phyloP scores from a whole-genome alignment of 352 stramenopile genomes.

The Globisporangium barbulae region DNA sequence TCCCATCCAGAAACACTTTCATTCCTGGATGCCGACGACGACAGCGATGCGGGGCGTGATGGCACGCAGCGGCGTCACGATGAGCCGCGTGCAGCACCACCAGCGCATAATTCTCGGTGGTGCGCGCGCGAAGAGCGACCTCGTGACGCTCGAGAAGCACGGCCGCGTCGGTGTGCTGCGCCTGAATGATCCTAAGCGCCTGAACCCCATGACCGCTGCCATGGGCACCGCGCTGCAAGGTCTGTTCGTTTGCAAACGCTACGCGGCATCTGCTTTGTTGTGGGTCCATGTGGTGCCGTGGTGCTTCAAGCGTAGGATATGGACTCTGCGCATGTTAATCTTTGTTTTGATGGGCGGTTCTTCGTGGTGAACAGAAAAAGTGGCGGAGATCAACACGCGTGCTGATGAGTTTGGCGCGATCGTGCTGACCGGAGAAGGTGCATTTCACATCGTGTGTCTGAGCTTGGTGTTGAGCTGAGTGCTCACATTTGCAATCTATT shows the following conservation, averaged over 20 bases:
- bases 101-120: slow-evolving; percentile 4
- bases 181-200: slow-evolving; percentile 75
- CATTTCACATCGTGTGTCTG: background rate
- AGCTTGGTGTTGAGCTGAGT: background rate
- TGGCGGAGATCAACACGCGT: slow-evolving; percentile 47
- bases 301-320: background rate
- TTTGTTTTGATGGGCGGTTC: background rate
- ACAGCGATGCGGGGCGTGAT: background rate
- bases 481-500: background rate
- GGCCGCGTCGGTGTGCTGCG: slow-evolving; percentile 45
- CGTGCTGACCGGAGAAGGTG: slow-evolving; percentile 72
- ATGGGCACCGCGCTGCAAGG: slow-evolving; percentile 71
- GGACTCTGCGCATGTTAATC: background rate
- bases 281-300: background rate
- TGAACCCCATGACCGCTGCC: slow-evolving; percentile 85
- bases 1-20: background rate
- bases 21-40: background rate
- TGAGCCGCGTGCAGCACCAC: background rate
- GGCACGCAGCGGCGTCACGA: background rate
- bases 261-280: background rate
- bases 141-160: slow-evolving; percentile 51
- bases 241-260: slow-evolving; percentile 11
- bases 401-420: slow-evolving; percentile 60
- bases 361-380: slow-evolving; percentile 24
- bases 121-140: slow-evolving; percentile 27